Base-by-base conservation (phyloP, 202 grass and related monocot genomes). In the Musa balbisiana region DNA sequence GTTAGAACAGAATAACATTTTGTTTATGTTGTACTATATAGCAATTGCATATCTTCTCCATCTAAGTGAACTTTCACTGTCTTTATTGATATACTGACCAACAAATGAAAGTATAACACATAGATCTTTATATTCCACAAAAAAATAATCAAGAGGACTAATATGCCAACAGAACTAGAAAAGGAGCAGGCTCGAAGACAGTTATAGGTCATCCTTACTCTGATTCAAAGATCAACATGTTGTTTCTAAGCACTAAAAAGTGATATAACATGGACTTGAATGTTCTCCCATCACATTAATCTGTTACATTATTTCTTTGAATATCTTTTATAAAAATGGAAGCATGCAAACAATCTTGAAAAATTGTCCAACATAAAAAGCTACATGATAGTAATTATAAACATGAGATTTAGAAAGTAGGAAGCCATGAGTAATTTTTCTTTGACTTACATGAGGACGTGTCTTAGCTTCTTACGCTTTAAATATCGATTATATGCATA, bases 401-500 rank as follows among this genome's bases (percentile, higher is more conserved):
- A 51, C 9, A 6, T 71, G 9, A 51, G 29, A 52, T 51, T 17
- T 71, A 51, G 22, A 33, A 27, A 27, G 14, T 2, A 26, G 55
- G 17, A 25, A 23, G 43, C 13, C 3, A 73, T 24, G 52, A 26
- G 22, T 15, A 27, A 10, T 55, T 15, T 5, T 20, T 62, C 20
- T 5, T 15, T 71, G 49, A 84, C 90, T 89, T 82, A 92, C 90
- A 87, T 69, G 52, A 92, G 87, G 74, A 89, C 87, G 85, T 80
- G 82, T 80, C 90, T 85, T 54, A 92, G 85, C 72, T 87, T 89
- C 79, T 75, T 87, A 21, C 75, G 78, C 85, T 87, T 92, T 55
- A 92, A 84, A 74, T 87, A 85, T 77, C 75, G 83, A 72, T 92
- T 92, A 81, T 92, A 89, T 60, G 78, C 74, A 82, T 85, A 89